Evolutionary conservation across 257 asterid genomes (phyloP), one percentile per base, ranked within the genome.

Genomic region (Solanum chmielewskii): DNA sequence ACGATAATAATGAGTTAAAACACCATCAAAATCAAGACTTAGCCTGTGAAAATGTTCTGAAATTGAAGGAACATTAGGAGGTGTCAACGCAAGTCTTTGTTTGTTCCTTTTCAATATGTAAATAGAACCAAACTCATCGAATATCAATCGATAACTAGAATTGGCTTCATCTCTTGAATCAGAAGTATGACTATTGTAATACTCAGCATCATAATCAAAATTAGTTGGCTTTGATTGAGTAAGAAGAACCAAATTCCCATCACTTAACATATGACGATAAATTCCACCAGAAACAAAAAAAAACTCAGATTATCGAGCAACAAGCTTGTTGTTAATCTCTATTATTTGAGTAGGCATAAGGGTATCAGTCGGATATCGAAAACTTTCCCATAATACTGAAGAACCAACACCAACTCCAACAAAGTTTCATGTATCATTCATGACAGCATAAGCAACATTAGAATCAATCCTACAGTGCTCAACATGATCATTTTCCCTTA

Each of bases 401-500:
- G 92, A 85, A 76, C 87, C 89, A 5, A 27, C 21, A 2, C 89
- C 64, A n/a, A 21, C 42, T 1, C 93, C 87, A 29, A 91, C 89
- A 41, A 95, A 89, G 76, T 93, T 93, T 25, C 98, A 96, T 0
- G 96, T 91, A 64, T 94, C 93, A 11, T 90, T 92, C 91, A 94
- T 18, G 27, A 76, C 71, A 16, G 88, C 96, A 52, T 89, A 81
- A 45, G 89, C 84, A 13, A 91, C 92, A 68, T 25, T 64, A 76
- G 27, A 84, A 1, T 16, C 71, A 23, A 85, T 68, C 20, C 85
- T 82, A 11, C 60, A 14, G 91, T 68, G 11, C 10, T 85, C 90
- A 91, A 92, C 13, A 93, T 56, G n/a, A 56, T 52, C 0, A 11
- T 7, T 7, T 39, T n/a, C 42, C 92, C 89, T 47, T 13, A 77